Evolutionary conservation across 768 basidiomycete species (phyloP).

Genomic region (Leccinum disarticulatum): DNA sequence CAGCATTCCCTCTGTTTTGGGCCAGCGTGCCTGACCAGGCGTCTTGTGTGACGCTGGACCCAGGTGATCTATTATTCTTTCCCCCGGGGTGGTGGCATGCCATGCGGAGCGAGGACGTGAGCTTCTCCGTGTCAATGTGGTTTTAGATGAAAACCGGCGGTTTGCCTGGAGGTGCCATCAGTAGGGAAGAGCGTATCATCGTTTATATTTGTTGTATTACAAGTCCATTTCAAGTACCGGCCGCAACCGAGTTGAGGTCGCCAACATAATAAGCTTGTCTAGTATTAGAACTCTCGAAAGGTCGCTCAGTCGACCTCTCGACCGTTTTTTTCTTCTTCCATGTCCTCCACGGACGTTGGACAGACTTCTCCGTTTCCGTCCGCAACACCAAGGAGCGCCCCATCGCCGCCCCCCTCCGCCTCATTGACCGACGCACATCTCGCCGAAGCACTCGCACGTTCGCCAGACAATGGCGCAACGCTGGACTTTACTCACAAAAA

Average conservation of each 20-base stretch:
- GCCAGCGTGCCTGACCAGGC: slow-evolving; percentile 57
- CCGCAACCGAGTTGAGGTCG: slow-evolving; percentile 27
- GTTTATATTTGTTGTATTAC: slow-evolving; percentile 1
- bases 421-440: slow-evolving; percentile 60
- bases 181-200: slow-evolving; percentile 1
- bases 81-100: slow-evolving; percentile 96
- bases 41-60: slow-evolving; percentile 58
- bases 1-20: slow-evolving; percentile 52
- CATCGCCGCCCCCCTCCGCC: slow-evolving; percentile 34
- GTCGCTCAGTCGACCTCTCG: slow-evolving; percentile 12
- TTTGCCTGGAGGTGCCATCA: slow-evolving; percentile 23
- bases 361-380: slow-evolving; percentile 30
- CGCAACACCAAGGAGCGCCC: slow-evolving; percentile 25
- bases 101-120: slow-evolving; percentile 78
- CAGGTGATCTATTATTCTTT: slow-evolving; percentile 87
- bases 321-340: slow-evolving; percentile 11
- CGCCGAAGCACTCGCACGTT: slow-evolving; percentile 60
- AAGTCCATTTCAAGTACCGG: slow-evolving; percentile 25
- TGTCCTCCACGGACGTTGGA: slow-evolving; percentile 32
- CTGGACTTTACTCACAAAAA: slow-evolving; percentile 81
- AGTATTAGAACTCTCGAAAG: not conserved
- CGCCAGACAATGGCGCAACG: slow-evolving; percentile 78
- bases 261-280: not conserved
- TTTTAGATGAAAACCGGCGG: slow-evolving; percentile 50
- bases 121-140: slow-evolving; percentile 92